Evolutionary conservation across 169 alveolate genomes (phyloP), one percentile per base, ranked within the genome.

Genomic region (Plasmodium reichenowi): DNA sequence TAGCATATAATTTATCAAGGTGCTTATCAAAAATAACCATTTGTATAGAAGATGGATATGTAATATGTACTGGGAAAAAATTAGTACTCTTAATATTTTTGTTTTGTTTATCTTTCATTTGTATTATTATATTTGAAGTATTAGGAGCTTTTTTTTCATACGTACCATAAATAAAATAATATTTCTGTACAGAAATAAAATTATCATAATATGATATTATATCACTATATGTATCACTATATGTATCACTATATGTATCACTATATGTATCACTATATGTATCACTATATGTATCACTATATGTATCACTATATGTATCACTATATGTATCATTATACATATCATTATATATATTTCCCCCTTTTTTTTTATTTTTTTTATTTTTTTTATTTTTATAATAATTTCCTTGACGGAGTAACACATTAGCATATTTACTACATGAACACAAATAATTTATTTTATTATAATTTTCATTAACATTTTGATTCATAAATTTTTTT

Each of bases 31-130:
- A 80, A 32, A 80, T 32, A 6, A 80, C 15, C 20, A 80, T 20
- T 54, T 80, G 80, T 17, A 80, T 80, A 29, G 90, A 80, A n/a
- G 80, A 68, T 2, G 90, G 90, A 29, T 80, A 80, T 54, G 68
- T 80, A 48, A 66, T 54, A 68, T 80, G 90, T 17, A 80, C 66
- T 24, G 90, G 83, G n/a, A 66, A 80, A 54, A 54, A 59, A 45
- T 80, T 80, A 32, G 52, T 20, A 5, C 85, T 67, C 6, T 17
- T 22, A 17, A 80, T 58, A 54, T 52, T 32, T 12, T 72, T 3
- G 1, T 59, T 72, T 4, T 67, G 15, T 24, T 12, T 45, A 13
- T 48, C 26, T 17, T n/a, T 67, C 90, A 80, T 80, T 38, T 68
- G 63, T 67, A 68, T 43, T 17, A 80, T 22, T 9, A 80, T 63